Evolutionary conservation across 495 filamentous ascomycete genomes (phyloP), one percentile per base, ranked within the genome.

Genomic region (Daldinia grandis): DNA sequence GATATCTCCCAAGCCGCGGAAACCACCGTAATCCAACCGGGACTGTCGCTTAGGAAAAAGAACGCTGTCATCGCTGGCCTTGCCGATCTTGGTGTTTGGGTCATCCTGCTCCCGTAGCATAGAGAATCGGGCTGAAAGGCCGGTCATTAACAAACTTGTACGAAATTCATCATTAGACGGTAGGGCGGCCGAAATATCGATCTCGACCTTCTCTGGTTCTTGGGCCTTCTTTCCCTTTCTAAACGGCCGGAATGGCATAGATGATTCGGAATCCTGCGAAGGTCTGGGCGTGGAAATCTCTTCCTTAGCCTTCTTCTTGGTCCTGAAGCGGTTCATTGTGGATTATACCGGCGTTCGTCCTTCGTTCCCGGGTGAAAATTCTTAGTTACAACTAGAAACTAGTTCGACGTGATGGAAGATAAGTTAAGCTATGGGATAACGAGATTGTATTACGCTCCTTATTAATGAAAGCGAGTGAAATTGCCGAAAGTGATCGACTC

Each of bases 101-200:
- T 98, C 94, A 73, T 97, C 94, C 76, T 97, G 94, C 77, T 97
- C 94, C 72, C 93, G 82, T 17, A 99, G 79, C 92, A 99, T 98
- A 68, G 95, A 98, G 78, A 99, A 99, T 3, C 95, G 88, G 17
- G 95, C 93, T 0, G 95, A 97, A 3, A 99, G 84, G 54, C 94
- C 95, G 5, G 93, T 92, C 95, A 99, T 97, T 25, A 99, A 79
- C 50, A 98, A 79, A 81, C 96, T 98, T 5, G 95, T 99, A n/a
- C 95, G 90, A 72, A 99, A 98, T 79, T 98, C 87, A 76, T 98
- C 94, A 17, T 82, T 87, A 0, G 94, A 85, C 3, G 95, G 95
- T 5, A 99, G 82, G 4, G 88, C 95, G 21, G 78, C 82, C 3
- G 89, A 78, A 17, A 98, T 80, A 65, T 98, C 91, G 42, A 98